phyloP scores from a whole-genome alignment of 768 basidiomycete genomes.

The Chiua virens region DNA sequence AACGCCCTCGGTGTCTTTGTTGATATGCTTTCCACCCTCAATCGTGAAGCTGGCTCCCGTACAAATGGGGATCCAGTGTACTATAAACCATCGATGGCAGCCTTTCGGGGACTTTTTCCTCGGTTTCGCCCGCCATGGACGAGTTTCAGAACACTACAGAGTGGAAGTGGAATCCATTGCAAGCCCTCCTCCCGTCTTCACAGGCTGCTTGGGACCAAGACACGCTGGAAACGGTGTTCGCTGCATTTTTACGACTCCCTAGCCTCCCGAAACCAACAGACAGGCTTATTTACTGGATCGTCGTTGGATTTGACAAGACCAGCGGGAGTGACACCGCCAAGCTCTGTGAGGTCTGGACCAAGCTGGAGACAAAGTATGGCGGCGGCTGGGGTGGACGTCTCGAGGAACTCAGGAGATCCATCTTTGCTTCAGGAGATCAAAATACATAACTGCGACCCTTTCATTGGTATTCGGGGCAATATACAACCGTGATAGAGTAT shows the following conservation, averaged over 20 bases:
- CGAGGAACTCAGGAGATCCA: conserved; percentile 42
- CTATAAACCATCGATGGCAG: conserved; percentile 46
- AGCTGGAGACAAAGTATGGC: conserved; percentile 56
- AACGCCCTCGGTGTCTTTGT: conserved; percentile 56
- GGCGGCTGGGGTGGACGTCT: conserved; percentile 44
- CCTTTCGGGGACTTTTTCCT: conserved; percentile 75
- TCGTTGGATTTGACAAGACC: conserved; percentile 63
- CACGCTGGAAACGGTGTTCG: conserved; percentile 57
- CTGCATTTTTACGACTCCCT: conserved; percentile 62
- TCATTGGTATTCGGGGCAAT: no score
- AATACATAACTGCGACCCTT: neutral
- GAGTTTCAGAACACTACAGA: conserved; percentile 14
- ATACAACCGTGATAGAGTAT: conserved; percentile 10
- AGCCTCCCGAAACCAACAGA: conserved; percentile 41
- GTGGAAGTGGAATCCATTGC: neutral
- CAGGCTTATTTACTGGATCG: conserved; percentile 61
- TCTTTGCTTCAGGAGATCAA: conserved; percentile 25
- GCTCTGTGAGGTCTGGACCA: conserved; percentile 56
- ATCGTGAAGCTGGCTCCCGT: conserved; percentile 37
- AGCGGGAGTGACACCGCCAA: conserved; percentile 49
- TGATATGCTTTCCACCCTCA: conserved; percentile 60
- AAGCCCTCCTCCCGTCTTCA: conserved; percentile 9
- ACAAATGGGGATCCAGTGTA: conserved; percentile 28
- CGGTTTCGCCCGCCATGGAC: conserved; percentile 67
- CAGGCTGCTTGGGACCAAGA: conserved; percentile 50